Evolutionary conservation across 371 early-diverging fungal species (phyloP).

Genomic region (Cokeromyces recurvatus): DNA sequence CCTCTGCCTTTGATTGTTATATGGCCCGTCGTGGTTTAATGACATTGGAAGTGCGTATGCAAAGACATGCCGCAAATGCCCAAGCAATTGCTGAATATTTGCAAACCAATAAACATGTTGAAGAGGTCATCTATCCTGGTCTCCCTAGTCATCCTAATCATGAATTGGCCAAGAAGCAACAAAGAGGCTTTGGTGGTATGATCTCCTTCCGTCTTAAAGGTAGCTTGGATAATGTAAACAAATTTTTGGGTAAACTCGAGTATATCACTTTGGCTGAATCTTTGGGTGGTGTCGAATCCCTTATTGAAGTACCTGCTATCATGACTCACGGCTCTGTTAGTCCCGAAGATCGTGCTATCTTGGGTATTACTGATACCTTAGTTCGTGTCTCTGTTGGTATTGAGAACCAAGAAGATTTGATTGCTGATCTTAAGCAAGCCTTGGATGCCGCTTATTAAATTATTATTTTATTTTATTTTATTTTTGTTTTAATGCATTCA

Average conservation of each 20-base stretch:
- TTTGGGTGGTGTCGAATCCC: conserved; percentile 83
- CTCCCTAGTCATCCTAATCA: conserved; percentile 79
- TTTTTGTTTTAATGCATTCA: background rate
- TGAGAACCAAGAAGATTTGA: conserved; percentile 78
- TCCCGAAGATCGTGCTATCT: conserved; percentile 65
- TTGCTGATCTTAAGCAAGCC: conserved; percentile 61
- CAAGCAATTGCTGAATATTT: conserved; percentile 70
- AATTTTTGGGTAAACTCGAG: conserved; percentile 60
- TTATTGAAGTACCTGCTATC: conserved; percentile 78
- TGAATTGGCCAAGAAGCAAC: conserved; percentile 74
- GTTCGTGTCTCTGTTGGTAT: conserved; percentile 81
- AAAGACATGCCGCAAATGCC: conserved; percentile 85
- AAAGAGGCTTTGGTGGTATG: conserved; percentile 85
- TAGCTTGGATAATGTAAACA: conserved; percentile 62
- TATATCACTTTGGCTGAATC: conserved; percentile 83
- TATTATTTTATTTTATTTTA: background rate
- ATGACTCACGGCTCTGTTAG: conserved; percentile 87
- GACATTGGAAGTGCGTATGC: conserved; percentile 94
- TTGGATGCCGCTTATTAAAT: conserved; percentile 43
- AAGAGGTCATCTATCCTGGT: conserved; percentile 84
- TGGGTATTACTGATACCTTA: conserved; percentile 82
- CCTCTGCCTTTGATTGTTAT: conserved; percentile 97
- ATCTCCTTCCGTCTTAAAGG: conserved; percentile 81
- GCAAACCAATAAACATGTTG: conserved; percentile 58
- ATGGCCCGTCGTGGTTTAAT: conserved; percentile 93